Percentiles rank a stretch among this genome's conserved stretches.
Evolutionary conservation across 192 early-diverging fungal genomes (phyloP).

Genomic region (Rhizoclosmatium globosum): DNA sequence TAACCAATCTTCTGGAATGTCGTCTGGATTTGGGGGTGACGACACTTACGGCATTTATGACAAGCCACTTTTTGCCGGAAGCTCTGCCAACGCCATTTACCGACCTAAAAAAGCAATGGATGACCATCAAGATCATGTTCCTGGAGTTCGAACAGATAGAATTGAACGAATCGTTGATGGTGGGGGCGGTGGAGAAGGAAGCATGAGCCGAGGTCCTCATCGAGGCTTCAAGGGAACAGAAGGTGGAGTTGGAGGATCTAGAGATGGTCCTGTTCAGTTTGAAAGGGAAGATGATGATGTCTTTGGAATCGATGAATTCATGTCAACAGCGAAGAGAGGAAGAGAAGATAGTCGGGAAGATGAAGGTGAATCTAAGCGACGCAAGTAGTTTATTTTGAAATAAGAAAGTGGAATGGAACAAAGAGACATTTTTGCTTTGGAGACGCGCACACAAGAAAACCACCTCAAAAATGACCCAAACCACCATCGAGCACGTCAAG

Average conservation of each 20-base stretch:
- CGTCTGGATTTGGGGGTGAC: conserved; percentile 88
- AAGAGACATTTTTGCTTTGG: not conserved
- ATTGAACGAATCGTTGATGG: conserved; percentile 74
- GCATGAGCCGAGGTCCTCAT: conserved; percentile 49
- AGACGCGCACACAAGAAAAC: not conserved
- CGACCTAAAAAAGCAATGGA: conserved; percentile 66
- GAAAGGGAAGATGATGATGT: conserved; percentile 88
- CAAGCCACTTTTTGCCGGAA: conserved; percentile 88
- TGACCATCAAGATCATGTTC: conserved; percentile 65
- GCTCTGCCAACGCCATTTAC: conserved; percentile 77
- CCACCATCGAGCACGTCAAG: conserved; percentile 27
- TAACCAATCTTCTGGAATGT: conserved; percentile 87
- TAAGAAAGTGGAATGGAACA: not conserved
- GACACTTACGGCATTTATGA: conserved; percentile 95
- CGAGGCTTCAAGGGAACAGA: conserved; percentile 78
- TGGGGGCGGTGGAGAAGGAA: conserved; percentile 42
- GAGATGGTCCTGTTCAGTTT: conserved; percentile 90
- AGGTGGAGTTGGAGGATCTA: conserved; percentile 57
- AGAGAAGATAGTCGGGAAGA: conserved; percentile 3
- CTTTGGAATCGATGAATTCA: conserved; percentile 92
- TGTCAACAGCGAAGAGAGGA: conserved; percentile 74
- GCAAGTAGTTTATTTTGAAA: not conserved
- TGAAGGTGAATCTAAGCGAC: conserved; percentile 6
- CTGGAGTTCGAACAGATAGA: conserved; percentile 71
- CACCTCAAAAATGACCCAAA: not conserved